These are phyloP conservation scores for Cyclotella baltica DNA, from an alignment of 108 stramenopile genomes.

Conservation along the genomic window DNA sequence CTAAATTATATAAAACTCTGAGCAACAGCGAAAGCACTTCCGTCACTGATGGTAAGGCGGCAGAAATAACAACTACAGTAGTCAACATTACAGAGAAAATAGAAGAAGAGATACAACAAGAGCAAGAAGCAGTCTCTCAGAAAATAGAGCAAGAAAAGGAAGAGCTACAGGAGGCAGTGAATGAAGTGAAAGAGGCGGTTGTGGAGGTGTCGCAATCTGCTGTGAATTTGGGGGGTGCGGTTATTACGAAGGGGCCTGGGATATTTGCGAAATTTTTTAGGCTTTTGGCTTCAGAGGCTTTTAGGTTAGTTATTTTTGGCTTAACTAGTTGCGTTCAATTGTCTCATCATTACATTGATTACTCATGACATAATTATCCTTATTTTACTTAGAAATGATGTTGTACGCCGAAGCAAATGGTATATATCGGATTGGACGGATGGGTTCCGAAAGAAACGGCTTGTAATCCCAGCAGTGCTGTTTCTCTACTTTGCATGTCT, in stretches of 20 bases:
- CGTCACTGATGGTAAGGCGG: background rate
- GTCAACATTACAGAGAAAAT: slow-evolving; percentile 24
- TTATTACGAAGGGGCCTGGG: slow-evolving; percentile 31
- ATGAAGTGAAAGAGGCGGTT: slow-evolving; percentile 58
- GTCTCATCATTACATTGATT: no score
- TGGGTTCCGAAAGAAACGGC: slow-evolving; percentile 72
- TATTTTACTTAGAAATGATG: slow-evolving; percentile 53
- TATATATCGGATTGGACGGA: slow-evolving; percentile 85
- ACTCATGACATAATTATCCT: no score
- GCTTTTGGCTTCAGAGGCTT: slow-evolving; percentile 28
- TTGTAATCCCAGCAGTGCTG: slow-evolving; percentile 82
- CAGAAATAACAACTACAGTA: background rate
- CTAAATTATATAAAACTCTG: slow-evolving; percentile 2
- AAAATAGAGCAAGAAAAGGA: slow-evolving; percentile 49
- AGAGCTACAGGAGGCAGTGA: slow-evolving; percentile 49
- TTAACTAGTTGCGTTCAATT: no score
- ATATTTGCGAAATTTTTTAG: slow-evolving; percentile 38
- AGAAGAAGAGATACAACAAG: slow-evolving; percentile 35
- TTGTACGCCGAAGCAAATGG: slow-evolving; percentile 48
- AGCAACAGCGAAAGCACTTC: slow-evolving; percentile 16
- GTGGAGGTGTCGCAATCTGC: slow-evolving; percentile 47
- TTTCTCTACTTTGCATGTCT: slow-evolving; percentile 97
- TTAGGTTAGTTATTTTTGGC: slow-evolving; percentile 49
- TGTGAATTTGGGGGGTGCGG: slow-evolving; percentile 36
- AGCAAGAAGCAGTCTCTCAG: slow-evolving; percentile 34